phyloP scores from a whole-genome alignment of 2,329 filamentous ascomycete genomes.

The Monascus ruber region DNA sequence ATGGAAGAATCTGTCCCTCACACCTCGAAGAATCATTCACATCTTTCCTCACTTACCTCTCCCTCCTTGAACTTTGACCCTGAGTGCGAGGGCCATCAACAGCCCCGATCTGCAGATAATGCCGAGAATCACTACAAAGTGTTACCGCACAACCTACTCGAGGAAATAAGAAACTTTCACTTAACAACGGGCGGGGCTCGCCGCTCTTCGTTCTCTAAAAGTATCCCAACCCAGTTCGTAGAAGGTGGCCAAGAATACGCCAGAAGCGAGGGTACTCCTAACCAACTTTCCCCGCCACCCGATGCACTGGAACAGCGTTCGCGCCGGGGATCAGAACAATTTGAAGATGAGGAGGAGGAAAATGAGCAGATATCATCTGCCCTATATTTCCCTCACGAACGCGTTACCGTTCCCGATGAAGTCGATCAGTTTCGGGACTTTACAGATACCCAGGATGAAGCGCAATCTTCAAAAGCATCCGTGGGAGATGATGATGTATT shows the following conservation, averaged over 20 bases:
- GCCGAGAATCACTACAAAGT: conserved; percentile 16
- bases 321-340: conserved; percentile 13
- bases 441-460: conserved; percentile 9
- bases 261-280: conserved; percentile 8
- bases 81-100: conserved; percentile 3
- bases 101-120: conserved; percentile 11
- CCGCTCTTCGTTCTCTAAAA: conserved; percentile 34
- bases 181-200: conserved; percentile 37
- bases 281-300: conserved; percentile 11
- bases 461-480: conserved; percentile 14
- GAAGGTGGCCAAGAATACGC: conserved; percentile 22
- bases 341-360: conserved; percentile 48
- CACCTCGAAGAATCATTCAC: conserved; percentile 15
- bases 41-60: conserved; percentile 14
- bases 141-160: conserved; percentile 41
- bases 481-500: conserved; percentile 18
- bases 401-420: conserved; percentile 24
- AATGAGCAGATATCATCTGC: conserved; percentile 54
- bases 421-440: conserved; percentile 13
- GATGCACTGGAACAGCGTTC: conserved; percentile 14
- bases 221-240: conserved; percentile 26
- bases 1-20: conserved; percentile 12
- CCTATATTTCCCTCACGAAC: conserved; percentile 53
- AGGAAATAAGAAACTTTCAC: conserved; percentile 47
- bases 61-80: conserved; percentile 10